These are phyloP conservation scores for Ascochyta clinopodiicola DNA, from an alignment of 2,329 filamentous ascomycete genomes.

Conservation along the genomic window DNA sequence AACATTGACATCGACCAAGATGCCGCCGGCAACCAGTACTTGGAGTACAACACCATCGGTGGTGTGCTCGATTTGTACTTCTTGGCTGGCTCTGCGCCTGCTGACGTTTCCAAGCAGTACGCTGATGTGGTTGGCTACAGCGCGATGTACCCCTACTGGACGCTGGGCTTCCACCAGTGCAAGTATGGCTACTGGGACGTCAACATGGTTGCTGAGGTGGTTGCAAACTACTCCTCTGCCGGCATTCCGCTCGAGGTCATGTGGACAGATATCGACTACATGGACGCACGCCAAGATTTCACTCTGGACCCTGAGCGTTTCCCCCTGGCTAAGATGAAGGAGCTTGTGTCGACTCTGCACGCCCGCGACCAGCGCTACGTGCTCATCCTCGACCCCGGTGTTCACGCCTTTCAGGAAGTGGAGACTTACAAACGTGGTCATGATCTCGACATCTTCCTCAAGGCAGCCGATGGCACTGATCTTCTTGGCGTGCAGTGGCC, in stretches of 20 bases:
- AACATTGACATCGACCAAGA: conserved; percentile 75
- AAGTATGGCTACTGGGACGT: conserved; percentile 63
- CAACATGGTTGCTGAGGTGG: conserved; percentile 70
- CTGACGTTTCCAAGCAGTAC: conserved; percentile 58
- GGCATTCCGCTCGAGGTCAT: conserved; percentile 74
- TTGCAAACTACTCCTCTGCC: conserved; percentile 70
- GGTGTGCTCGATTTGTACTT: conserved; percentile 73
- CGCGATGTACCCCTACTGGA: conserved; percentile 61
- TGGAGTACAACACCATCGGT: conserved; percentile 81
- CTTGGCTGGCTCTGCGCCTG: conserved; percentile 56
- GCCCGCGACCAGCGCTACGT: conserved; percentile 72
- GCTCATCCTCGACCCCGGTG: conserved; percentile 75
- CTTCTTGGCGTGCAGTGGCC: conserved; percentile 77
- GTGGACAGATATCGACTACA: conserved; percentile 78
- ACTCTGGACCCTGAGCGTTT: conserved; percentile 70
- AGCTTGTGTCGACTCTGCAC: conserved; percentile 72
- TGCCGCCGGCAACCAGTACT: conserved; percentile 66
- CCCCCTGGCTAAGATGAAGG: conserved; percentile 66
- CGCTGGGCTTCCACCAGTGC: conserved; percentile 61
- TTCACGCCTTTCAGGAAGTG: conserved; percentile 59
- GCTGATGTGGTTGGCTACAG: conserved; percentile 57
- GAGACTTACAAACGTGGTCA: conserved; percentile 67
- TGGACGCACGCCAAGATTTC: conserved; percentile 66
- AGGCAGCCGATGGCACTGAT: conserved; percentile 60
- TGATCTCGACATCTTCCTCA: conserved; percentile 62